Base-by-base conservation (phyloP, 2,329 filamentous ascomycete genomes). In the Sporothrix variecibatus region DNA sequence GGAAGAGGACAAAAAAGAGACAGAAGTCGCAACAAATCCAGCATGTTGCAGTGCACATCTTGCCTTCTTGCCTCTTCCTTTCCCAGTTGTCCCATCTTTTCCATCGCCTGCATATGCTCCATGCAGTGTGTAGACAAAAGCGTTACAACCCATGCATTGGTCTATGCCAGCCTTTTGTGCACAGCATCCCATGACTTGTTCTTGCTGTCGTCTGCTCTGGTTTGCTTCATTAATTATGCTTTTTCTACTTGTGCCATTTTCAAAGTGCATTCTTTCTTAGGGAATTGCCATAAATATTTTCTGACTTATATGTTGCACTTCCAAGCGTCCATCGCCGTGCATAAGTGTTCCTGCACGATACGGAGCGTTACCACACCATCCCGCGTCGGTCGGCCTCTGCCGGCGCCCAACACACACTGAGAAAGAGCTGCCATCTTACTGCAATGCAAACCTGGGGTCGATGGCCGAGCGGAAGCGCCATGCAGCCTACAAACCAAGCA, bases 321-420 rank as follows among this genome's bases (percentile, higher is more conserved):
- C 34, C 34, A 23, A 43, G 20, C 60, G 34, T 17, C 34, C 9
- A 12, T 43, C n/a, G 34, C 34, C 34, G 34, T 64, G 60, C 60
- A 64, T 15, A 64, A 43, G 60, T 43, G 60, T 64, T 64, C 60
- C 34, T 64, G 60, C 60, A 64, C 60, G n/a, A 43, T 26, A 26
- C 20, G 34, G 3, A 43, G 34, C n/a, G n/a, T 26, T 64, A 64
- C 60, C n/a, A 64, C 60, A 26, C 60, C 34, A 64, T 23, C 20
- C 12, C 20, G 60, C 15, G 51, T 56, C 56, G 17, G 34, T 64
- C 60, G 60, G 60, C 60, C 34, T 65, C n/a, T 43, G 60, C 60
- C 60, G 60, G 34, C 28, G 28, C 9, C 60, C 60, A 7, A 40
- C 34, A 12, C 31, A 64, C 34, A 23, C 12, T 28, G 15, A 49